Percentiles rank a stretch among this genome's conserved stretches.
Evolutionary conservation across 768 basidiomycete genomes (phyloP).

Genomic region (Trametes sanguinea): DNA sequence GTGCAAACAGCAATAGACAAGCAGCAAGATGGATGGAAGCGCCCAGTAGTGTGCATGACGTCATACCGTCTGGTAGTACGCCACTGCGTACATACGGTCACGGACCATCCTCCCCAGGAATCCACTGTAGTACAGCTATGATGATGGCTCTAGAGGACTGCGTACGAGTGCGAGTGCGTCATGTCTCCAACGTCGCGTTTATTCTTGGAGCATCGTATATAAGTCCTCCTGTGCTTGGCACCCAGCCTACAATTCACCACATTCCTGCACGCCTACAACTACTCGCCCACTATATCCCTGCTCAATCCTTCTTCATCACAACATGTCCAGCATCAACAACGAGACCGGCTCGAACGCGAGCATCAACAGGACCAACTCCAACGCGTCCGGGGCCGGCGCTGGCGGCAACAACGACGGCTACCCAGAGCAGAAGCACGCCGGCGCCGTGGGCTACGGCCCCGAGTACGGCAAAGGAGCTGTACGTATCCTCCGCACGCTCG

Average conservation of each 20-base stretch:
- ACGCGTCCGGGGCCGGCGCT: too few species aligned
- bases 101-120: not conserved
- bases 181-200: conserved; percentile 10
- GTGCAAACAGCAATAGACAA: too few species aligned
- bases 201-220: conserved; percentile 2
- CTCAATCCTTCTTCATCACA: too few species aligned
- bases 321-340: conserved; percentile 11
- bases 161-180: conserved; percentile 4
- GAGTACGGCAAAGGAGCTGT: conserved; percentile 37
- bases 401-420: conserved; percentile 23
- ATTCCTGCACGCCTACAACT: not conserved
- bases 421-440: conserved; percentile 46
- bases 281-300: too few species aligned
- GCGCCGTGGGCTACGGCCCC: conserved; percentile 43
- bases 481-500: not conserved
- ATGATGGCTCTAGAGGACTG: not conserved
- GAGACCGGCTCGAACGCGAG: not conserved
- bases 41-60: conserved; percentile 1
- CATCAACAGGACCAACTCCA: too few species aligned
- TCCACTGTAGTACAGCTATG: too few species aligned
- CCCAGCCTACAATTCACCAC: not conserved
- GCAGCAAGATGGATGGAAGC: not conserved
- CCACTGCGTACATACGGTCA: conserved; percentile 1
- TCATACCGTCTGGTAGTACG: conserved; percentile 6
- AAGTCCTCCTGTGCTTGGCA: not conserved